These are phyloP conservation scores for Aureobasidium sp. DNA, from an alignment of 2,329 filamentous ascomycete genomes.

Conservation along the genomic window DNA sequence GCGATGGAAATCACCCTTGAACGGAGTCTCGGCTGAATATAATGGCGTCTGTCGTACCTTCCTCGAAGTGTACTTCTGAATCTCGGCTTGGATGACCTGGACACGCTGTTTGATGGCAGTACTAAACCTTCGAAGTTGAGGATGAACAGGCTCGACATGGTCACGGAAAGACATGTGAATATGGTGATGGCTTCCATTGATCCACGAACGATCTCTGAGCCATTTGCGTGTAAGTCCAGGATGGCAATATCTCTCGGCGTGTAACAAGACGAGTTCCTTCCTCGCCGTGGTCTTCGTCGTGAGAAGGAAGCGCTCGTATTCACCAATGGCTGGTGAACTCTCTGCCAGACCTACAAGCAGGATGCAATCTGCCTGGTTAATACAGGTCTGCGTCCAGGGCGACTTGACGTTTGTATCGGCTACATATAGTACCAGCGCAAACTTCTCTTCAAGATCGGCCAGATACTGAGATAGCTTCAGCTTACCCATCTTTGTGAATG, in stretches of 20 bases:
- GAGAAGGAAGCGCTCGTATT: conserved; percentile 92
- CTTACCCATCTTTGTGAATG: conserved; percentile 96
- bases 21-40: conserved; percentile 84
- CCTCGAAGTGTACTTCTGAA: conserved; percentile 96
- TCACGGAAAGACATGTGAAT: conserved; percentile 88
- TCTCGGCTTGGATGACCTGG: conserved; percentile 90
- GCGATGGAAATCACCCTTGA: conserved; percentile 94
- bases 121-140: conserved; percentile 68
- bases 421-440: conserved; percentile 88
- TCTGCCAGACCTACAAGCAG: conserved; percentile 86
- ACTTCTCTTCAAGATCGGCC: conserved; percentile 94
- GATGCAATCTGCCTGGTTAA: conserved; percentile 93
- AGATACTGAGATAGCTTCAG: conserved; percentile 92
- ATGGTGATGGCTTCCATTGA: conserved; percentile 95
- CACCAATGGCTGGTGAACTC: conserved; percentile 79
- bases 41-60: conserved; percentile 79
- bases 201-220: conserved; percentile 86
- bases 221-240: conserved; percentile 81
- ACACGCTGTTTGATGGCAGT: conserved; percentile 85
- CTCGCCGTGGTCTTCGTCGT: conserved; percentile 96
- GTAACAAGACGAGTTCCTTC: conserved; percentile 84
- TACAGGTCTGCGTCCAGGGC: conserved; percentile 97
- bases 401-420: conserved; percentile 96
- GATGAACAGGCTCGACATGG: conserved; percentile 66
- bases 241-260: conserved; percentile 77